phyloP scores from a whole-genome alignment of 192 early-diverging fungal genomes.

The Thoreauomyces humboldtii region DNA sequence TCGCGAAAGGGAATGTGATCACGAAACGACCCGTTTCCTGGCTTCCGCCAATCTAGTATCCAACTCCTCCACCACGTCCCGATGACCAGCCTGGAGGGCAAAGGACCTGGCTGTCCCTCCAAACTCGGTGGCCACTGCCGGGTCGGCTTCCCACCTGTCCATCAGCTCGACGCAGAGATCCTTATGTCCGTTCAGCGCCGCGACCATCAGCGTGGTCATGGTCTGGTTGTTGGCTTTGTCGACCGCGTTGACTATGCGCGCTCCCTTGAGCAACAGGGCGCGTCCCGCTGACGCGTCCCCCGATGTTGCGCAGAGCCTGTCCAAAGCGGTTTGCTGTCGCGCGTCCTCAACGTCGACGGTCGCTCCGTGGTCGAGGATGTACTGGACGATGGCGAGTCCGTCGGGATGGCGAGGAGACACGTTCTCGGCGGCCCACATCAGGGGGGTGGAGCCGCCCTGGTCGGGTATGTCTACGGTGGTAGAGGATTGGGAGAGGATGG shows the following conservation, averaged over 20 bases:
- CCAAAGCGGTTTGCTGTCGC: constrained; percentile 41
- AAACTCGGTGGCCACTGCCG: constrained; percentile 31
- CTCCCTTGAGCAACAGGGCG: constrained; percentile 35
- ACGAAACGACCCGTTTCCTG: too few relatives aligned
- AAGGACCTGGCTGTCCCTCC: constrained; percentile 35
- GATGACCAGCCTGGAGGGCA: constrained; percentile 29
- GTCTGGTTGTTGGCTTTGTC: constrained; percentile 32
- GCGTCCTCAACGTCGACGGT: constrained; percentile 37
- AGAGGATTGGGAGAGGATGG: constrained; percentile 24
- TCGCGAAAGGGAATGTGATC: too few relatives aligned
- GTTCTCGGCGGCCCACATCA: constrained; percentile 53
- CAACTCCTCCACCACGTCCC: constrained; percentile 19
- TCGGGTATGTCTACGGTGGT: constrained; percentile 29
- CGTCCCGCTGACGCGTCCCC: constrained; percentile 35
- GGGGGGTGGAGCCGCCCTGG: constrained; percentile 45
- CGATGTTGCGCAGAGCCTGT: constrained; percentile 40
- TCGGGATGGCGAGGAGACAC: constrained; percentile 30
- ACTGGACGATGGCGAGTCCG: constrained; percentile 37
- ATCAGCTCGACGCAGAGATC: constrained; percentile 43
- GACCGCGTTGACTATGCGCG: constrained; percentile 25
- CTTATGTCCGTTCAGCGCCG: constrained; percentile 49
- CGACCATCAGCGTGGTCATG: constrained; percentile 49
- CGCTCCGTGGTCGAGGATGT: constrained; percentile 32
- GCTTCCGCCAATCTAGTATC: too few relatives aligned
- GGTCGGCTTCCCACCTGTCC: constrained; percentile 41